These are phyloP conservation scores for Linum usitatissimum DNA, from an alignment of 345 rosid species.

Conservation along the genomic window DNA sequence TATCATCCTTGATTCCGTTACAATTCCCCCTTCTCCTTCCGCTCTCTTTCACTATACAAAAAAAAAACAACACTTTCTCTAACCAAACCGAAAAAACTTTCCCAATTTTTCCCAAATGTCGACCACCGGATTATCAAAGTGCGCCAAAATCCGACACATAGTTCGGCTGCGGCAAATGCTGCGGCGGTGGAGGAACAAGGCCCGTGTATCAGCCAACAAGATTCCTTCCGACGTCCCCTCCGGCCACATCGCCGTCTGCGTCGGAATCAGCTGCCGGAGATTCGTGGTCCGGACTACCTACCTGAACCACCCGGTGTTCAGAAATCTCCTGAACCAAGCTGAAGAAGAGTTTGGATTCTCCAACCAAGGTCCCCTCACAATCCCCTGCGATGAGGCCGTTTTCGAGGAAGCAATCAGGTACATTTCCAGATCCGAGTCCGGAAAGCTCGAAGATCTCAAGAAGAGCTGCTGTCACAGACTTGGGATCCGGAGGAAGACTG, in stretches of 20 bases:
- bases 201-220: slow-evolving; percentile 40
- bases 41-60: too few species aligned
- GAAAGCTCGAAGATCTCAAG: slow-evolving; percentile 47
- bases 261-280: slow-evolving; percentile 55
- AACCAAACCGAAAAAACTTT: neutral
- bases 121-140: slow-evolving; percentile 46
- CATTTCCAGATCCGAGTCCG: slow-evolving; percentile 56
- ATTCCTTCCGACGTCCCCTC: slow-evolving; percentile 81
- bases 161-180: slow-evolving; percentile 81
- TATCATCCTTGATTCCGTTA: slow-evolving; percentile 15
- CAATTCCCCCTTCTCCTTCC: neutral
- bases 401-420: slow-evolving; percentile 69
- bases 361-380: slow-evolving; percentile 67
- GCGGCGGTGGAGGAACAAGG: slow-evolving; percentile 81
- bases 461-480: slow-evolving; percentile 41
- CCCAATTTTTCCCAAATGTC: slow-evolving; percentile 34
- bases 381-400: slow-evolving; percentile 80
- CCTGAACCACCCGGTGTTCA: slow-evolving; percentile 82
- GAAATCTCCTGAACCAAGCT: slow-evolving; percentile 52
- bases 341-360: slow-evolving; percentile 86
- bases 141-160: slow-evolving; percentile 92
- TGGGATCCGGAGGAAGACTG: slow-evolving; percentile 15
- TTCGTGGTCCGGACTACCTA: slow-evolving; percentile 77
- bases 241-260: slow-evolving; percentile 84
- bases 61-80: too few species aligned